These are phyloP conservation scores for Ascoidea asiatica DNA, from an alignment of 805 yeast genomes.

Conservation along the genomic window DNA sequence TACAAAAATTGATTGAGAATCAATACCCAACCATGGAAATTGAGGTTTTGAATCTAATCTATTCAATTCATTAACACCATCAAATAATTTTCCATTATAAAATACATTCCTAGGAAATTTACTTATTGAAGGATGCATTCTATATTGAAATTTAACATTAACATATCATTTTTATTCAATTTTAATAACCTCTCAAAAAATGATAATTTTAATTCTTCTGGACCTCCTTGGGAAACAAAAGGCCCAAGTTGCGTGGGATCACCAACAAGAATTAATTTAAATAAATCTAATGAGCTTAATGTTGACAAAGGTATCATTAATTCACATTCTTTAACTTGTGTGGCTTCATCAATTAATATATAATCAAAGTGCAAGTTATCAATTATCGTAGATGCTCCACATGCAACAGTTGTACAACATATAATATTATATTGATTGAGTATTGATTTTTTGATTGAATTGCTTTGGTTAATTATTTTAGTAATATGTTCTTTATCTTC, in stretches of 20 bases:
- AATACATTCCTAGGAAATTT: constrained; percentile 42
- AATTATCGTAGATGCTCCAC: too few relatives aligned
- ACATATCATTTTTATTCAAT: too few relatives aligned
- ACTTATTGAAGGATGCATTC: constrained; percentile 55
- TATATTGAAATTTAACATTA: constrained; percentile 56
- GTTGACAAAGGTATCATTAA: constrained; percentile 60
- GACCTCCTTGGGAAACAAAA: too few relatives aligned
- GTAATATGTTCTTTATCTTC: too few relatives aligned
- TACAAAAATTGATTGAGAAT: constrained; percentile 33
- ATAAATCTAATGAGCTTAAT: constrained; percentile 58
- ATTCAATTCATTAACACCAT: constrained; percentile 49
- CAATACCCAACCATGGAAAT: constrained; percentile 41
- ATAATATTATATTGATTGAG: constrained; percentile 59
- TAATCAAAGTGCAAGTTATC: too few relatives aligned
- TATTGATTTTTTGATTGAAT: too few relatives aligned
- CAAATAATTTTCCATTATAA: constrained; percentile 35
- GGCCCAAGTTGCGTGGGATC: constrained; percentile 67
- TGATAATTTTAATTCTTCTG: too few relatives aligned
- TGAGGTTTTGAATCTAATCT: constrained; percentile 36
- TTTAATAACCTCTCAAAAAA: too few relatives aligned
- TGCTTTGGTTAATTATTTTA: too few relatives aligned
- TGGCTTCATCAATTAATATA: constrained; percentile 69
- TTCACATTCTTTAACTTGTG: constrained; percentile 63
- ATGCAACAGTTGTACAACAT: constrained; percentile 60
- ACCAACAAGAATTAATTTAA: constrained; percentile 58